A percentile compares a stretch with the other conserved stretches of the same genome.
phyloP scores from a whole-genome alignment of 2,329 filamentous ascomycete species.

The Fusarium nygamai region DNA sequence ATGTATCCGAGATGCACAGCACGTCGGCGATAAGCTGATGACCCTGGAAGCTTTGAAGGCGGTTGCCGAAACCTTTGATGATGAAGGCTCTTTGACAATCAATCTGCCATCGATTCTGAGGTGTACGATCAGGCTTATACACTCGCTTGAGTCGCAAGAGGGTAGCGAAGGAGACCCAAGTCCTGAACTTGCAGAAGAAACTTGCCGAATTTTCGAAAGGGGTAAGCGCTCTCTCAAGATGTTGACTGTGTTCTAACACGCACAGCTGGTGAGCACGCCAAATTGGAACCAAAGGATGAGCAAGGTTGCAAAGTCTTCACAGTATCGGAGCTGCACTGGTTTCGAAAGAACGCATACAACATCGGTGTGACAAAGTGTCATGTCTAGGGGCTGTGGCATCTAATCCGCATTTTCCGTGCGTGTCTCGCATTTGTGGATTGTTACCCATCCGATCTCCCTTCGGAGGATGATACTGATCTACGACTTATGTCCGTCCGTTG shows the following conservation, averaged over 20 bases:
- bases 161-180: background rate
- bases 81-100: slow-evolving; percentile 24
- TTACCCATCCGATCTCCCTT: slow-evolving; percentile 59
- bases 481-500: slow-evolving; percentile 72
- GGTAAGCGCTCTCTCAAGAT: slow-evolving; percentile 45
- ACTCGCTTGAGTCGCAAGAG: slow-evolving; percentile 53
- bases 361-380: slow-evolving; percentile 71
- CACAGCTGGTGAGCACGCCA: slow-evolving; percentile 43
- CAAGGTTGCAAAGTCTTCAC: slow-evolving; percentile 64
- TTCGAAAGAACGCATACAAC: slow-evolving; percentile 85
- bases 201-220: slow-evolving; percentile 62
- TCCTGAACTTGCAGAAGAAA: slow-evolving; percentile 52
- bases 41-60: slow-evolving; percentile 55
- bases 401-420: slow-evolving; percentile 65
- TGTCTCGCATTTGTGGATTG: slow-evolving; percentile 63
- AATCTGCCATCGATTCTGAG: slow-evolving; percentile 52
- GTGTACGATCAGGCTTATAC: slow-evolving; percentile 64
- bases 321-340: slow-evolving; percentile 79
- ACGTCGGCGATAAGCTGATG: slow-evolving; percentile 68
- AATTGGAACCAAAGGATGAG: slow-evolving; percentile 50
- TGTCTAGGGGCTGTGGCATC: slow-evolving; percentile 61
- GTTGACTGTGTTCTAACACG: slow-evolving; percentile 14
- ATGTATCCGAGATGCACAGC: slow-evolving; percentile 81
- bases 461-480: slow-evolving; percentile 58
- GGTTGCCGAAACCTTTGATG: slow-evolving; percentile 43